Conservation (phyloP, 106 monocot species). For the Platanthera zijinensis region DNA sequence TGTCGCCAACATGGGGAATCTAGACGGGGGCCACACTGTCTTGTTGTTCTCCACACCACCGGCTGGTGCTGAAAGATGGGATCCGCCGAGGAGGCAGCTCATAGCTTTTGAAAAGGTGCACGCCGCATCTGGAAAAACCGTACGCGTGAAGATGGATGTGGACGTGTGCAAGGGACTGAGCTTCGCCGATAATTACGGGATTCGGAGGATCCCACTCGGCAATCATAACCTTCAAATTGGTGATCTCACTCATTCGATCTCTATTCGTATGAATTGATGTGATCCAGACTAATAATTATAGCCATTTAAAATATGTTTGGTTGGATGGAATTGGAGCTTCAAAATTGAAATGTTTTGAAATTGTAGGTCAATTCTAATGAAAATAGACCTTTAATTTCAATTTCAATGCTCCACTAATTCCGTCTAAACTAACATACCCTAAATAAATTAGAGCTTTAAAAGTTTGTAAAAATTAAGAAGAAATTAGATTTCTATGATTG, state of each 20-base stretch:
- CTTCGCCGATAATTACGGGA: conserved; percentile 43
- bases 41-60: conserved; percentile 42
- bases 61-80: conserved; percentile 9
- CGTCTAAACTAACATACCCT: too few species aligned
- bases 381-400: too few species aligned
- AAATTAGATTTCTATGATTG: too few species aligned
- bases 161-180: conserved; percentile 69
- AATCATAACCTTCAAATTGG: conserved; percentile 64
- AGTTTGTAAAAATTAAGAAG: too few species aligned
- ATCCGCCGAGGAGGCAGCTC: conserved; percentile 21
- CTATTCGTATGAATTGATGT: background rate
- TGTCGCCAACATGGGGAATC: conserved; percentile 36
- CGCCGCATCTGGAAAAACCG: conserved; percentile 20
- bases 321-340: too few species aligned
- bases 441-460: too few species aligned
- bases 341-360: too few species aligned
- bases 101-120: conserved; percentile 70
- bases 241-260: conserved; percentile 44
- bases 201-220: conserved; percentile 58
- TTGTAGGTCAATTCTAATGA: too few species aligned
- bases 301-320: too few species aligned
- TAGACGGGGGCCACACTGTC: conserved; percentile 47
- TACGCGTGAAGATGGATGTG: conserved; percentile 31
- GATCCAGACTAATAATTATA: too few species aligned
- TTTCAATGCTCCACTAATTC: too few species aligned